phyloP scores from a whole-genome alignment of 2,329 filamentous ascomycete genomes.

The Lasiodiplodia theobromae region DNA sequence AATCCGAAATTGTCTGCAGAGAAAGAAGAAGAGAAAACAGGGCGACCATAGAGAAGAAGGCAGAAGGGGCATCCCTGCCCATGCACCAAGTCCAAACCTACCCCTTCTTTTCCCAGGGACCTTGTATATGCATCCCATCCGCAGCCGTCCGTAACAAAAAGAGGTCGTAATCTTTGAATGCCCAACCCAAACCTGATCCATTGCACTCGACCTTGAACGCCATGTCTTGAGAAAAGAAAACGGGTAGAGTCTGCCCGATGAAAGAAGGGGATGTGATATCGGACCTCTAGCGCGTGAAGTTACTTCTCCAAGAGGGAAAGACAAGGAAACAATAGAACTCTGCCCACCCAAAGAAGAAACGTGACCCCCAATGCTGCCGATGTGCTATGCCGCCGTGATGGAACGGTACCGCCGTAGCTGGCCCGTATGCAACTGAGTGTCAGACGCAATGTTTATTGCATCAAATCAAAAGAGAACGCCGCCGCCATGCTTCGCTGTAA shows the following conservation, averaged over 20 bases:
- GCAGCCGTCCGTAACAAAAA: conserved; percentile 10
- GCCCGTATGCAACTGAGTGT: conserved; percentile 23
- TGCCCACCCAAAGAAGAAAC: conserved; percentile 26
- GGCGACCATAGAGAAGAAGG: background rate
- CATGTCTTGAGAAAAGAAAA: conserved; percentile 5
- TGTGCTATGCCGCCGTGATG: conserved; percentile 26
- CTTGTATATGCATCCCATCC: conserved; percentile 17
- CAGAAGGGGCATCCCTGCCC: conserved; percentile 2
- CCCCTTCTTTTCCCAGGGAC: background rate
- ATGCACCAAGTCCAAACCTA: conserved; percentile 14
- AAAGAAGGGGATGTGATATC: conserved; percentile 16
- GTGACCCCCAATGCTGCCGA: conserved; percentile 26
- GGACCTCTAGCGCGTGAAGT: conserved; percentile 11
- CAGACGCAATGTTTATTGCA: conserved; percentile 15
- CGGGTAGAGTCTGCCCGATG: conserved; percentile 9
- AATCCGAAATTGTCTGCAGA: conserved; percentile 7
- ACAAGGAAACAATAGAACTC: conserved; percentile 22
- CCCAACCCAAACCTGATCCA: conserved; percentile 3
- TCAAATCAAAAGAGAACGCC: conserved; percentile 22
- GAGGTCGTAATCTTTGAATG: conserved; percentile 24
- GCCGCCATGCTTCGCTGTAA: conserved; percentile 28
- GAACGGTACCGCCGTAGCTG: conserved; percentile 20
- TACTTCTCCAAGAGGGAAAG: conserved; percentile 22
- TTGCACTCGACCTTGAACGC: conserved; percentile 18
- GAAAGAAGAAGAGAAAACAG: conserved; percentile 13